Percentiles rank a stretch among this genome's conserved stretches.
These are phyloP conservation scores for Tirmania nivea DNA, from an alignment of 495 filamentous ascomycete species.

Conservation along the genomic window DNA sequence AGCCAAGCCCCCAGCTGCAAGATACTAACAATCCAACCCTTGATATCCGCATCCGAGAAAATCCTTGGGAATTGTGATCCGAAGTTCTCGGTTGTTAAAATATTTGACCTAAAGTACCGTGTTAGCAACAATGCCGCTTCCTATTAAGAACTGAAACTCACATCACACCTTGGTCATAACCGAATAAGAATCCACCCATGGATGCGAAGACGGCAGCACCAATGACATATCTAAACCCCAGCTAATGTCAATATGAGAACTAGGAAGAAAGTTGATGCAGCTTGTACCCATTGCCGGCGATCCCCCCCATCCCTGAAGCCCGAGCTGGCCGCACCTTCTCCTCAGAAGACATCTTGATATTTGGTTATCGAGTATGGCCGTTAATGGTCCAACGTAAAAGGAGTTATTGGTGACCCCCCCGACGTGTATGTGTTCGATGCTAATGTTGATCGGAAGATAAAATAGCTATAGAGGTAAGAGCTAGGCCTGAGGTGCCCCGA, in stretches of 20 bases:
- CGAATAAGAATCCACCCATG: conserved; percentile 8
- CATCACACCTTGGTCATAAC: conserved; percentile 7
- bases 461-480: no score
- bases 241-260: not conserved
- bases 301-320: not conserved
- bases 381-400: no score
- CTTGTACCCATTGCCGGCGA: not conserved
- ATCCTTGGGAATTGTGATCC: conserved; percentile 14
- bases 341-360: not conserved
- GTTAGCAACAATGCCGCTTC: not conserved
- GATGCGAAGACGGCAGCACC: conserved; percentile 4
- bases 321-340: not conserved
- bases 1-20: conserved; percentile 11
- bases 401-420: no score
- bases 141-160: not conserved
- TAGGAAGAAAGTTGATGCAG: not conserved
- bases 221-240: conserved; percentile 1
- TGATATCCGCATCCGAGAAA: conserved; percentile 7
- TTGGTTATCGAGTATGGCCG: no score
- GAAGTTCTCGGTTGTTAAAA: conserved; percentile 23
- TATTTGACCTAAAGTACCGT: not conserved
- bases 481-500: no score
- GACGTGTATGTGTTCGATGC: no score
- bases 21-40: conserved; percentile 15
- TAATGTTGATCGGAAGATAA: no score